Conservation (phyloP, 331 rosid species). For the Malus hybrid region DNA sequence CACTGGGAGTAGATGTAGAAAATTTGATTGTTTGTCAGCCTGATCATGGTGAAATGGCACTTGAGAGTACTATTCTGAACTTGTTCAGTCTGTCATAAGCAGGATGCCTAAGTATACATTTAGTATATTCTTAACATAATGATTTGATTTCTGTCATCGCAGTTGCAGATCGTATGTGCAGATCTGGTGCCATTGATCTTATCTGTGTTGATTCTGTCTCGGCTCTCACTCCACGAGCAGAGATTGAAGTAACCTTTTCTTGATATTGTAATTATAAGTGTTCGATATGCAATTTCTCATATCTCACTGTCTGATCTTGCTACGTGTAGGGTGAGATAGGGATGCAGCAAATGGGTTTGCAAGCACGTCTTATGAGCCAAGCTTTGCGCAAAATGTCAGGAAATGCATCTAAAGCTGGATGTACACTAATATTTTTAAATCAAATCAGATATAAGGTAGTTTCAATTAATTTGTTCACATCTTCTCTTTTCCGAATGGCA, state of each 20-base stretch:
- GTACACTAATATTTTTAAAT: conserved; percentile 89
- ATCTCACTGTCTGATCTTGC: conserved; percentile 21
- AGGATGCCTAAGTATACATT: not conserved
- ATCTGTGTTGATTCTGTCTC: conserved; percentile 98
- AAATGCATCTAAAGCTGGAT: conserved; percentile 99
- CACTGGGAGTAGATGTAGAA: conserved; percentile 96
- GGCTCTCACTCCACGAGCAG: conserved; percentile 98
- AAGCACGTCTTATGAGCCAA: conserved; percentile 99
- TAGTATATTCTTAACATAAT: conserved; percentile 8
- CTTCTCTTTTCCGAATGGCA: not conserved
- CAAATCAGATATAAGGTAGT: conserved; percentile 97
- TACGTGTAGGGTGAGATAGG: conserved; percentile 85
- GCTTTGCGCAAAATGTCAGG: conserved; percentile 99
- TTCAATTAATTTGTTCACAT: conserved; percentile 4
- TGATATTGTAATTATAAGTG: not conserved
- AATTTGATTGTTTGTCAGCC: conserved; percentile 96
- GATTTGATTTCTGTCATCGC: conserved; percentile 25
- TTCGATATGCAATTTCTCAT: not conserved
- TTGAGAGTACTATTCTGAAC: conserved; percentile 69
- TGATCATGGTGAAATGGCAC: conserved; percentile 99
- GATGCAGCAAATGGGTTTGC: conserved; percentile 99
- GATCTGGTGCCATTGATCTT: conserved; percentile 97
- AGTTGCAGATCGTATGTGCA: conserved; percentile 99
- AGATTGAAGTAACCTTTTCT: conserved; percentile 64
- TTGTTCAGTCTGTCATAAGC: conserved; percentile 4